Evolutionary conservation across 1,139 yeast species (phyloP), one percentile per base, ranked within the genome.

Genomic region (Yamadazyma trypodendri): DNA sequence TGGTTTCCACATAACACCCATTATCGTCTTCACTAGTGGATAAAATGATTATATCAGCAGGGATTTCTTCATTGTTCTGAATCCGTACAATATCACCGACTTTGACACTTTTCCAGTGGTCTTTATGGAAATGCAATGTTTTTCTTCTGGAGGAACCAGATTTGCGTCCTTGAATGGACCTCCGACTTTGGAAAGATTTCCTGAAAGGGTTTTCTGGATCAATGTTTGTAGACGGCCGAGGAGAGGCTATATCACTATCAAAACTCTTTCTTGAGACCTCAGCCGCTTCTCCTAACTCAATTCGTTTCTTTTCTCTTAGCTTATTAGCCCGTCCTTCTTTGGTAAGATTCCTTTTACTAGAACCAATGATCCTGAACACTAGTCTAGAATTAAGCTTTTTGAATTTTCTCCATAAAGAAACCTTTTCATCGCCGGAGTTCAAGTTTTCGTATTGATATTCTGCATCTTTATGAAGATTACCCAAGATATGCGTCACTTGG

Each of bases 351-450:
- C 57, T 45, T 41, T 63, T 63, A 24, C 58, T 50, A 2, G 56
- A 53, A 15, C 59, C 61, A 32, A 70, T 55, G 30, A 57, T 43
- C 29, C 52, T 50, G 38, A 66, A 55, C 20, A 68, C 32, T 12
- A 60, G 47, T 31, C 63, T 54, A 3, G 73, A 60, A 45, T 66
- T 68, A 44, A 60, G 60, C 53, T 84, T 79, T 48, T 80, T 80
- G 58, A 78, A 79, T 43, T 59, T 64, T 59, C 85, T 72, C 86
- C 86, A 80, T 3, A 61, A 38, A 0, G 83, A 75, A 4, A 79
- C 64, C 42, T 68, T 70, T 44, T 73, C 80, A 38, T 65, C 73
- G 27, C 60, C 56, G 10, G 71, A 68, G 48, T 77, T 77, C 13
- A 55, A 50, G 51, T 77, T 77, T 24, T 52, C 52, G 38, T 72